Evolutionary conservation across 345 rosid genomes (phyloP).

Genomic region (Arabis hirsuta): DNA sequence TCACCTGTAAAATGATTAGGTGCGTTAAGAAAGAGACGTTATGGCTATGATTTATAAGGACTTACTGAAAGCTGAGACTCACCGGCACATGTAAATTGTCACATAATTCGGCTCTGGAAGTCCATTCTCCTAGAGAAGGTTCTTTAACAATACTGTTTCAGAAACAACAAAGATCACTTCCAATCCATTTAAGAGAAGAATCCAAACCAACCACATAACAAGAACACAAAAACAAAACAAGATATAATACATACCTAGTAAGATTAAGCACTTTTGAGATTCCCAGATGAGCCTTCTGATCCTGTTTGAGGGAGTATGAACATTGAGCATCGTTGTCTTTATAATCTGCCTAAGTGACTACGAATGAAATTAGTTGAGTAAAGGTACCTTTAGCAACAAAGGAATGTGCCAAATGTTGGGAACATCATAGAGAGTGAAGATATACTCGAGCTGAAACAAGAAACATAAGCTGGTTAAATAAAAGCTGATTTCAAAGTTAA

Average conservation of each 20-base stretch:
- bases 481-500: constrained; percentile 23
- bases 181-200: not conserved
- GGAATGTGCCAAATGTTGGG: constrained; percentile 98
- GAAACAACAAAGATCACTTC: constrained; percentile 31
- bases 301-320: constrained; percentile 47
- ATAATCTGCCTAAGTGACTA: not conserved
- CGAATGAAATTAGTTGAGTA: not conserved
- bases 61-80: constrained; percentile 36
- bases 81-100: constrained; percentile 80
- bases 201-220: not conserved
- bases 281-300: constrained; percentile 89
- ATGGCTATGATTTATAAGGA: not conserved
- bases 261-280: constrained; percentile 78
- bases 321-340: constrained; percentile 3
- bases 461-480: constrained; percentile 22
- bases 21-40: constrained; percentile 20
- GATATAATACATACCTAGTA: constrained; percentile 50
- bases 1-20: constrained; percentile 58
- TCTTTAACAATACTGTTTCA: constrained; percentile 58
- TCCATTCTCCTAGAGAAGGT: constrained; percentile 79
- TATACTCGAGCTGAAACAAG: constrained; percentile 64
- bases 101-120: constrained; percentile 63
- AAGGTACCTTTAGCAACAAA: constrained; percentile 68
- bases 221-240: constrained; percentile 15
- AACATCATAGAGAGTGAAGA: constrained; percentile 83